Conservation (phyloP, 2,329 filamentous ascomycete species). For the Boeremia exigua region DNA sequence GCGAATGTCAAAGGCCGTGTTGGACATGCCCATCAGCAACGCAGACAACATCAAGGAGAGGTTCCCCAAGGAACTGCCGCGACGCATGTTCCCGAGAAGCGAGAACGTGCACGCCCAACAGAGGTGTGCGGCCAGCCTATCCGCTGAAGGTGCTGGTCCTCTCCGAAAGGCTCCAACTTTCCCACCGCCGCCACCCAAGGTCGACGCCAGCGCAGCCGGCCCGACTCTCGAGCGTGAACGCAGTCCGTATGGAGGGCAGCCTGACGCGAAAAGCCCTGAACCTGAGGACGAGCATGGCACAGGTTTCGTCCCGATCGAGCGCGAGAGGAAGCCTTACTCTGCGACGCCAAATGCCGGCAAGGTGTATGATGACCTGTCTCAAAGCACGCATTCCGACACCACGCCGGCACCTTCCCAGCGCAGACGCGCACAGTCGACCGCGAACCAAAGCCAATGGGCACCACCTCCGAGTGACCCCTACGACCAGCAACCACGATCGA, state of each 20-base stretch:
- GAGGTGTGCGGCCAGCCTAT: conserved; percentile 66
- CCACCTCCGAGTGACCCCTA: conserved; percentile 29
- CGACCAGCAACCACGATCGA: conserved; percentile 32
- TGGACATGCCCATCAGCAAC: conserved; percentile 73
- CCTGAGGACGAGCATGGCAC: conserved; percentile 42
- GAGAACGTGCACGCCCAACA: conserved; percentile 65
- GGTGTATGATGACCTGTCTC: conserved; percentile 52
- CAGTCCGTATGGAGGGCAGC: conserved; percentile 40
- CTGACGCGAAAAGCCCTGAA: conserved; percentile 39
- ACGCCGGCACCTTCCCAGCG: conserved; percentile 28
- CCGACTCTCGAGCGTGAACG: conserved; percentile 44
- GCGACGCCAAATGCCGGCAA: conserved; percentile 66
- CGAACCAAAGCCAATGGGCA: conserved; percentile 38
- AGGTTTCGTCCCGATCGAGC: conserved; percentile 63
- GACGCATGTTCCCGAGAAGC: conserved; percentile 70
- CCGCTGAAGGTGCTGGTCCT: conserved; percentile 52
- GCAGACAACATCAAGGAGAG: conserved; percentile 70
- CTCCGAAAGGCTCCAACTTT: conserved; percentile 45
- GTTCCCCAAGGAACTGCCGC: conserved; percentile 78
- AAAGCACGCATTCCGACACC: conserved; percentile 36
- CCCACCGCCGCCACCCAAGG: conserved; percentile 43
- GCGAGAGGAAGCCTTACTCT: conserved; percentile 69
- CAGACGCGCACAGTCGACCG: conserved; percentile 40
- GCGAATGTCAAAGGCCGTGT: conserved; percentile 71
- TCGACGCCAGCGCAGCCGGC: conserved; percentile 3